Base-by-base conservation (phyloP, 2,329 filamentous ascomycete species). In the Diaporthe citri region DNA sequence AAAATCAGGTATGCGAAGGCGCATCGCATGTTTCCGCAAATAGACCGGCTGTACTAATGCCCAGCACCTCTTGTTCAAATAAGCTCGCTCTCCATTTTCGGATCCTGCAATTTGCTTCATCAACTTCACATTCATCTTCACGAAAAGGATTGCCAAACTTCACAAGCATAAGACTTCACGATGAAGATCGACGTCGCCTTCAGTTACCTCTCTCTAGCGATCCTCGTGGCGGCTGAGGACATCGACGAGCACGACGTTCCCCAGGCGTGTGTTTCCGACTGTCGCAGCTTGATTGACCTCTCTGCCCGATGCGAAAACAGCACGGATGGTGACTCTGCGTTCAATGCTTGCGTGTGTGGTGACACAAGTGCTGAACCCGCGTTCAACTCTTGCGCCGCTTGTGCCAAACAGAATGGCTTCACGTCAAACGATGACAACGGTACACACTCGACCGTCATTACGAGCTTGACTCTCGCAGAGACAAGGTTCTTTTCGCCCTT, bases 401-500 rank as follows among this genome's bases (percentile, higher is more conserved):
- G 59, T 31, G 59, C 39, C 8, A 62, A 62, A 17, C 39, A 62
- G 59, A 62, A 62, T 62, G 59, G 59, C 9, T 62, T 62, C 59
- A 62, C 39, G 7, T 25, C 59, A 20, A 15, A 46, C 25, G 39
- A 62, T 7, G 59, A 62, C 25, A 62, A 62, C 31, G 59, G 59
- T 62, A 62, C n/a, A 7, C n/a, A 28, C 1, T 4, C 15, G 8
- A 43, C 1, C 2, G 13, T 20, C 13, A 28, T 28, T 22, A 0
- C 1, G 6, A 28, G 10, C 20, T 12, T 9, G 22, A 43, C 3
- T 31, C 8, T 8, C 6, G 13, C 57, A 25, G 22, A 25, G 41
- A 60, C 2, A 15, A 43, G 15, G 1, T 28, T n/a, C 36, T 62
- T 20, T 43, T 6, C n/a, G n/a, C 4, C 39, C 3, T 13, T n/a